Evolutionary conservation across 1,284 basidiomycete species (phyloP).

Genomic region (Sporisorium iseilematis-ciliati): DNA sequence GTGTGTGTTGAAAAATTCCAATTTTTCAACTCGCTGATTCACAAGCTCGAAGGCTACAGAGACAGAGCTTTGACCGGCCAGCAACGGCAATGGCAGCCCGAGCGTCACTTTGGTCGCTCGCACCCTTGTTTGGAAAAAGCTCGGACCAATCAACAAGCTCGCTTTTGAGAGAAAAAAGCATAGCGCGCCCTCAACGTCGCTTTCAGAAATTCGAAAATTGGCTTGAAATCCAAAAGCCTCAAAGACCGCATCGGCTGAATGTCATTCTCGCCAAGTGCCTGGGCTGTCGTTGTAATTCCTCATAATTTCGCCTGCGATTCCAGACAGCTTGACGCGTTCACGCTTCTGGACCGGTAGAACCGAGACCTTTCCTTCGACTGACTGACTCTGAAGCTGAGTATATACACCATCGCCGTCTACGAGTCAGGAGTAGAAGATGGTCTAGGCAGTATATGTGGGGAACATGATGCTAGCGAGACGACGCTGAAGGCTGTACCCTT

Average conservation of each 20-base stretch:
- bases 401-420: not conserved
- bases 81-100: constrained; percentile 43
- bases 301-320: constrained; percentile 27
- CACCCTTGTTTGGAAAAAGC: constrained; percentile 8
- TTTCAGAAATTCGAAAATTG: not conserved
- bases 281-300: constrained; percentile 27
- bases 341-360: constrained; percentile 23
- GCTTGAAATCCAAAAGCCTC: constrained; percentile 1
- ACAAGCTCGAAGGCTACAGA: constrained; percentile 3
- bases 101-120: not conserved
- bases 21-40: constrained; percentile 24
- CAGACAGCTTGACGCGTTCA: not conserved
- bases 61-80: constrained; percentile 28
- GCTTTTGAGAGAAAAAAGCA: constrained; percentile 25
- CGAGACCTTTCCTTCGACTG: constrained; percentile 6
- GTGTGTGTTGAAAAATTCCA: constrained; percentile 9
- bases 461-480: not conserved
- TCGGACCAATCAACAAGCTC: constrained; percentile 45
- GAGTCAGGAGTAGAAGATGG: not conserved
- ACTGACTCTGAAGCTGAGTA: not conserved
- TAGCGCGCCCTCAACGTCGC: not conserved
- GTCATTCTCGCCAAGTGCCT: constrained; percentile 12
- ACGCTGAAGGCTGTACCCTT: not conserved
- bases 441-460: not conserved
- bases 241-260: constrained; percentile 23